These are phyloP conservation scores for Kodamaea nitidulidarum DNA, from an alignment of 805 yeast species.

Conservation along the genomic window DNA sequence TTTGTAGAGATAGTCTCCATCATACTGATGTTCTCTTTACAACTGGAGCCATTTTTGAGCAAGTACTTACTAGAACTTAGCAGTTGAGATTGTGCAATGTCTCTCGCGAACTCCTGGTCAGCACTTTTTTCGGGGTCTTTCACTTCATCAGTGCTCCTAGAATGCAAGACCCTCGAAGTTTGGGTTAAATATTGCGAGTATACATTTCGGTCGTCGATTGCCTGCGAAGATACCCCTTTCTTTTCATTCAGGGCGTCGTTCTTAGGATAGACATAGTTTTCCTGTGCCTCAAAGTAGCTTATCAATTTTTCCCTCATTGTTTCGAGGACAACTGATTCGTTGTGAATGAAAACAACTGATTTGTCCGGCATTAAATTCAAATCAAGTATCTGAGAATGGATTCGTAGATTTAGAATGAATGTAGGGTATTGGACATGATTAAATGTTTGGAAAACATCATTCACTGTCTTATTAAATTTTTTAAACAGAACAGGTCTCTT, in stretches of 20 bases:
- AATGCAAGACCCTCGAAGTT: too few relatives aligned
- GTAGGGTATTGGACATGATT: conserved; percentile 74
- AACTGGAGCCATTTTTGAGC: too few relatives aligned
- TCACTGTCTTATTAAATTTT: conserved; percentile 53
- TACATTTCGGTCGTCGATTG: too few relatives aligned
- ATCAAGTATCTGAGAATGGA: conserved; percentile 58
- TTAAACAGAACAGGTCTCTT: conserved; percentile 66
- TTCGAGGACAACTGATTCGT: conserved; percentile 59
- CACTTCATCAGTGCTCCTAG: too few relatives aligned
- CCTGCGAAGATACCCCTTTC: too few relatives aligned
- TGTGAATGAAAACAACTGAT: conserved; percentile 61
- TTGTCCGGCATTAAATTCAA: conserved; percentile 93
- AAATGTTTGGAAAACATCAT: conserved; percentile 68
- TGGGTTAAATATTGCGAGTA: too few relatives aligned
- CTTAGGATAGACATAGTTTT: conserved; percentile 19
- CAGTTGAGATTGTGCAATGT: too few relatives aligned
- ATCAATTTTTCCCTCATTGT: conserved; percentile 48
- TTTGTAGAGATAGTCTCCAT: too few relatives aligned
- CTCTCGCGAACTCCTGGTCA: too few relatives aligned
- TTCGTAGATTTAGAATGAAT: conserved; percentile 54
- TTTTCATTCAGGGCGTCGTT: neutral
- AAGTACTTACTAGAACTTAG: too few relatives aligned
- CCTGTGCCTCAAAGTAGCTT: conserved; percentile 40
- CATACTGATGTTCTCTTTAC: too few relatives aligned
- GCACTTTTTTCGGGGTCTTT: too few relatives aligned